These are phyloP conservation scores for Aaosphaeria pasadenensis DNA, from an alignment of 2,329 filamentous ascomycete genomes.

Conservation along the genomic window DNA sequence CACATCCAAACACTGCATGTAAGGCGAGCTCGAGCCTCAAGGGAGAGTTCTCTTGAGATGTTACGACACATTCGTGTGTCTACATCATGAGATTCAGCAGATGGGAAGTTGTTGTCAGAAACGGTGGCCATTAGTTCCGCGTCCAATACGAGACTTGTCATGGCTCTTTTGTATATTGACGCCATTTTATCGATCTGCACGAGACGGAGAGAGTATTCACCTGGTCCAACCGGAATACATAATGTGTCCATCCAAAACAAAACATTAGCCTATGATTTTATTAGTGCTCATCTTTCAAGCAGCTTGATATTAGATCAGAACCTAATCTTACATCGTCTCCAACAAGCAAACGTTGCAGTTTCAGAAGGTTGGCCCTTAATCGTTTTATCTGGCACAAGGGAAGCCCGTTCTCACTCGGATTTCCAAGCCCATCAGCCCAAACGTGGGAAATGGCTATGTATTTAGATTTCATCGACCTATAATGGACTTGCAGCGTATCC, in stretches of 20 bases:
- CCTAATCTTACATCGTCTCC: no score
- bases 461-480: background rate
- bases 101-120: background rate
- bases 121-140: background rate
- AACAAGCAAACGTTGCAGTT: background rate
- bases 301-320: no score
- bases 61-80: background rate
- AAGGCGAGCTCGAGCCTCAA: background rate
- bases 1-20: constrained; percentile 1
- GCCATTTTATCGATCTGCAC: background rate
- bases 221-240: background rate
- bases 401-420: background rate
- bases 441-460: background rate
- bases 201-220: background rate
- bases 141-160: background rate
- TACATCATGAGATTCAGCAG: background rate
- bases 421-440: background rate
- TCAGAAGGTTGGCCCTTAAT: background rate
- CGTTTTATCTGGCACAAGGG: background rate
- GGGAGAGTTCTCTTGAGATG: no score
- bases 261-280: background rate
- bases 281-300: no score
- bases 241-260: background rate
- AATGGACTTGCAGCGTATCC: background rate
- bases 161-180: background rate